Evolutionary conservation across 1,284 basidiomycete genomes (phyloP).

Genomic region (Veloporphyrellus conicus): DNA sequence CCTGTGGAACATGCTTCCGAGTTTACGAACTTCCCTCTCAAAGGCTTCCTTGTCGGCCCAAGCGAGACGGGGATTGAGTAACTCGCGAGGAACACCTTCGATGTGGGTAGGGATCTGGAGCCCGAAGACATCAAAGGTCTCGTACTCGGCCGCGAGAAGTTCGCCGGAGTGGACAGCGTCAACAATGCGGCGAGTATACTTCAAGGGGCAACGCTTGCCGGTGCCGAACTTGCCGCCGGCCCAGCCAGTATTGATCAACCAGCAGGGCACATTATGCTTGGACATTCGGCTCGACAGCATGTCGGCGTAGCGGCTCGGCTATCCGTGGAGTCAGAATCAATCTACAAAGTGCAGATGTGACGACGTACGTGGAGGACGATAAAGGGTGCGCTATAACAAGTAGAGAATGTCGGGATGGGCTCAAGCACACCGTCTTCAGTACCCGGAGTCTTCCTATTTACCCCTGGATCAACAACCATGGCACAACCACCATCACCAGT

Average conservation of each 20-base stretch:
- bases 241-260: slow-evolving; percentile 99
- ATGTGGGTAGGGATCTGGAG: slow-evolving; percentile 78
- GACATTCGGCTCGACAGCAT: slow-evolving; percentile 98
- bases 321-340: slow-evolving; percentile 7
- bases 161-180: slow-evolving; percentile 95
- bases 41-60: slow-evolving; percentile 88
- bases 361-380: slow-evolving; percentile 84
- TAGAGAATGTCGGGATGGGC: slow-evolving; percentile 98
- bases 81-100: slow-evolving; percentile 81
- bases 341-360: background rate
- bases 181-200: slow-evolving; percentile 93
- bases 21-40: slow-evolving; percentile 77
- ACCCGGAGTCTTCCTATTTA: slow-evolving; percentile 80
- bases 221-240: slow-evolving; percentile 90
- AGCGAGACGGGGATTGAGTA: slow-evolving; percentile 81
- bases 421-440: slow-evolving; percentile 98
- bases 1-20: slow-evolving; percentile 89
- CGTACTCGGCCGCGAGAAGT: slow-evolving; percentile 82
- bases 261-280: slow-evolving; percentile 89
- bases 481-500: background rate
- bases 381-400: slow-evolving; percentile 98
- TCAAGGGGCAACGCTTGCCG: slow-evolving; percentile 91
- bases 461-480: slow-evolving; percentile 3
- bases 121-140: slow-evolving; percentile 78
- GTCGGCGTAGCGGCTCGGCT: slow-evolving; percentile 91